These are phyloP conservation scores for Chaetomium globosum DNA, from an alignment of 2,329 filamentous ascomycete genomes.

Conservation along the genomic window DNA sequence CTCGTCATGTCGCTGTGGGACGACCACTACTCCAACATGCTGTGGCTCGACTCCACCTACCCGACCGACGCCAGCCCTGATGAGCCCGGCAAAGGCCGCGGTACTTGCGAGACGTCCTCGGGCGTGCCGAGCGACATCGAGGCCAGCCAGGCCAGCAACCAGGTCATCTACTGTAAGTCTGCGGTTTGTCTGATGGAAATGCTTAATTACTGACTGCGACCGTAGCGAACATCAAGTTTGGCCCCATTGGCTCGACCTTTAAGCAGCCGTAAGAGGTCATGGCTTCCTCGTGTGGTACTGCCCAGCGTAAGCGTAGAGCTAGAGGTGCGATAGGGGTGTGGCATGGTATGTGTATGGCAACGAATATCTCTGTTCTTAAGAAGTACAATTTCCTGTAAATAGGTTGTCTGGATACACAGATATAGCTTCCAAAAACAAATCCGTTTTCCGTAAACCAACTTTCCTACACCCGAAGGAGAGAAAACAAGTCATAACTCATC, in stretches of 20 bases:
- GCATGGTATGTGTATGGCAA: not conserved
- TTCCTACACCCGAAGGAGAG: not conserved
- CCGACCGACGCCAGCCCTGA: slow-evolving; percentile 50
- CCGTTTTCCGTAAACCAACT: not conserved
- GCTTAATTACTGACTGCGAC: slow-evolving; percentile 19
- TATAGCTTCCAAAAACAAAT: not conserved
- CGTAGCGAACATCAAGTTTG: slow-evolving; percentile 59
- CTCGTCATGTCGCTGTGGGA: slow-evolving; percentile 61
- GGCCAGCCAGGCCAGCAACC: slow-evolving; percentile 46
- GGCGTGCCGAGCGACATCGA: slow-evolving; percentile 57
- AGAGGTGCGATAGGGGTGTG: not conserved
- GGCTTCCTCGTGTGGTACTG: not conserved
- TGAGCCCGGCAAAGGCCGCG: slow-evolving; percentile 54
- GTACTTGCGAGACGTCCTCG: slow-evolving; percentile 55
- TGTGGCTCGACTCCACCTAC: slow-evolving; percentile 72
- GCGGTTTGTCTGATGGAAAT: slow-evolving; percentile 21
- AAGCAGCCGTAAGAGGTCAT: slow-evolving; percentile 12
- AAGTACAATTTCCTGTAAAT: slow-evolving; percentile 5
- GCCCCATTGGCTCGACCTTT: slow-evolving; percentile 58
- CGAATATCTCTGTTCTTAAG: slow-evolving; percentile 5
- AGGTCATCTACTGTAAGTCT: slow-evolving; percentile 52
- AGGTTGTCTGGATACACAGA: not conserved
- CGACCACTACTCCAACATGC: slow-evolving; percentile 69
- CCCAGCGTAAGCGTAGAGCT: not conserved
- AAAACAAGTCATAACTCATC: not conserved